phyloP scores from a whole-genome alignment of 177 flowering plant species.

The Vitis hybrid region DNA sequence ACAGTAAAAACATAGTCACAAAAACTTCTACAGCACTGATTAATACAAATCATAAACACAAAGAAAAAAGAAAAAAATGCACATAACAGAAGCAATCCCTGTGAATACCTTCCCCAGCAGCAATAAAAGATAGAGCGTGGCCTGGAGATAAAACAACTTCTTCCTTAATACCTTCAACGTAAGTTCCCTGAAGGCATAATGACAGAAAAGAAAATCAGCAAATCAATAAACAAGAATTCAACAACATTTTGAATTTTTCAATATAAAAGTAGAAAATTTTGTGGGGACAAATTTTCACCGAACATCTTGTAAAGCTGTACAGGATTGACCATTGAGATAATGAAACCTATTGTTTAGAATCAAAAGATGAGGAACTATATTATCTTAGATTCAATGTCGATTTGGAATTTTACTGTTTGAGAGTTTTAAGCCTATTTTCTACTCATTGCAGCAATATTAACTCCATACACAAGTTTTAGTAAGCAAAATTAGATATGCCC shows the following conservation, averaged over 20 bases:
- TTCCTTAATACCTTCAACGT: slow-evolving; percentile 98
- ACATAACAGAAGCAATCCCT: not conserved
- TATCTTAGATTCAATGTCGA: no score
- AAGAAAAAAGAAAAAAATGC: not conserved
- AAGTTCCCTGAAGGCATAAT: slow-evolving; percentile 71
- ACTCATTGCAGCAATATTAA: no score
- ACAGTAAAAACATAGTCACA: slow-evolving; percentile 9
- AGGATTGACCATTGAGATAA: no score
- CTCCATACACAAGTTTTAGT: no score
- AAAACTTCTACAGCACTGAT: not conserved
- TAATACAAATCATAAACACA: not conserved
- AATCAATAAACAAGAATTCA: not conserved
- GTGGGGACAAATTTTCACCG: no score
- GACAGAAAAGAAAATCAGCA: not conserved
- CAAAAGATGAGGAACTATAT: no score
- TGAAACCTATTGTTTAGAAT: no score
- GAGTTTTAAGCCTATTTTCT: no score
- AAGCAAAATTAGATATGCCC: no score
- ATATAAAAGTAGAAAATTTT: not conserved
- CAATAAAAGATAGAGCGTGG: slow-evolving; percentile 97
- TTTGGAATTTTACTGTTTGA: no score
- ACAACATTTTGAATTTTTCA: not conserved
- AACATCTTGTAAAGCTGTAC: no score
- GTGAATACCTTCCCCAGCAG: slow-evolving; percentile 93
- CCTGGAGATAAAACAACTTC: slow-evolving; percentile 99